Evolutionary conservation across 2,329 filamentous ascomycete genomes (phyloP).

Genomic region (Botrytis pseudocinerea): DNA sequence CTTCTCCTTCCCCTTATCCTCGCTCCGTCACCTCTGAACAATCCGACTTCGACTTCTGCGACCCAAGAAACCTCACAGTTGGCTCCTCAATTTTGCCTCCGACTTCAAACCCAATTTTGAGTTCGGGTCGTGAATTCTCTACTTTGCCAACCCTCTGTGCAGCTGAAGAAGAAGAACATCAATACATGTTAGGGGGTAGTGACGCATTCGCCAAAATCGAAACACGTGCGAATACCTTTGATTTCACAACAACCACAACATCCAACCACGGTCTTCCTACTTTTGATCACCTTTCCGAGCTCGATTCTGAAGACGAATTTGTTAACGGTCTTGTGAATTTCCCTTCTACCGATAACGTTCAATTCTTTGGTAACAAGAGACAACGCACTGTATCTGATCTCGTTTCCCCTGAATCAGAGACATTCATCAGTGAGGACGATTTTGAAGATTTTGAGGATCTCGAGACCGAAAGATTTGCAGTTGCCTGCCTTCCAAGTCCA

Average conservation of each 20-base stretch:
- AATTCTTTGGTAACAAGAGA: constrained; percentile 66
- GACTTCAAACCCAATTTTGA: constrained; percentile 42
- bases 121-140: constrained; percentile 61
- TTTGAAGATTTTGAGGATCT: constrained; percentile 76
- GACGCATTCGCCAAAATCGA: constrained; percentile 38
- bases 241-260: constrained; percentile 45
- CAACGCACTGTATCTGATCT: constrained; percentile 67
- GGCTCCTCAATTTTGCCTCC: constrained; percentile 46
- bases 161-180: constrained; percentile 62
- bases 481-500: constrained; percentile 63
- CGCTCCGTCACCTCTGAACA: constrained; percentile 64
- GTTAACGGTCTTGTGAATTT: constrained; percentile 73
- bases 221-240: constrained; percentile 50
- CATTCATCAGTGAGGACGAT: constrained; percentile 73
- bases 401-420: constrained; percentile 71
- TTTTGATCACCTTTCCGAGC: constrained; percentile 84
- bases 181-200: constrained; percentile 46
- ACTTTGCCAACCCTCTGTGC: constrained; percentile 60
- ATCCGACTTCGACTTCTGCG: constrained; percentile 78
- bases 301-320: constrained; percentile 90
- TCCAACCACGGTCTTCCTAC: constrained; percentile 63
- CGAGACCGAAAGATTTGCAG: constrained; percentile 62
- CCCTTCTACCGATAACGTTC: constrained; percentile 56
- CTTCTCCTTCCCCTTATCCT: constrained; percentile 79
- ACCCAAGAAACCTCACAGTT: constrained; percentile 86